Evolutionary conservation across 2,329 filamentous ascomycete genomes (phyloP).

Genomic region (Ceratocystis alfenasii): DNA sequence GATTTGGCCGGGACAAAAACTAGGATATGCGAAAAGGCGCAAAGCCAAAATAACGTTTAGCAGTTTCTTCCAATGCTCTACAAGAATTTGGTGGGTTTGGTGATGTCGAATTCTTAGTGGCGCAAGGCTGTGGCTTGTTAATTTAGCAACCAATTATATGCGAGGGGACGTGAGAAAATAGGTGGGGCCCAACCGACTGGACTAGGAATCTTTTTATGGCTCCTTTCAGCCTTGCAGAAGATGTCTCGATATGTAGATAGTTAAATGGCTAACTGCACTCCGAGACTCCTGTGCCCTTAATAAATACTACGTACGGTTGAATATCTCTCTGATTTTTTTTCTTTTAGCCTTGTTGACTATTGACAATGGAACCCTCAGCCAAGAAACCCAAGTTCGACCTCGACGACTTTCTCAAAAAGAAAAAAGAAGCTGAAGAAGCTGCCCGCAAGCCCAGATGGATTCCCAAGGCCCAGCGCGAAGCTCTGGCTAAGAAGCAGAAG

Average conservation of each 20-base stretch:
- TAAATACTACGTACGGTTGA: not conserved
- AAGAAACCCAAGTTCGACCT: constrained; percentile 54
- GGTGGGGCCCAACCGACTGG: not conserved
- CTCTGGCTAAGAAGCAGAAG: constrained; percentile 67
- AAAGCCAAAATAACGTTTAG: not conserved
- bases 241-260: not conserved
- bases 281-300: not conserved
- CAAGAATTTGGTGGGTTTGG: constrained; percentile 6
- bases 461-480: constrained; percentile 70
- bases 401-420: constrained; percentile 73
- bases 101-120: constrained; percentile 1
- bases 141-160: not conserved
- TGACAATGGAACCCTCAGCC: constrained; percentile 22
- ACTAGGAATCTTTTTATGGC: not conserved
- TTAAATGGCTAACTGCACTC: not conserved
- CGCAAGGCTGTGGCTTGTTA: not conserved
- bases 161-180: not conserved
- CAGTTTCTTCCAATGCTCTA: not conserved
- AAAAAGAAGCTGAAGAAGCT: constrained; percentile 73
- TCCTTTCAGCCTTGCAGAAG: not conserved
- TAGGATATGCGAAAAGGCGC: not conserved
- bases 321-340: not conserved
- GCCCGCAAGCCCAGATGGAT: constrained; percentile 82
- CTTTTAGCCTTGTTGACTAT: not conserved
- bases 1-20: not conserved